Conservation (phyloP, 306 rosid genomes). For the Sophora flavescens region DNA sequence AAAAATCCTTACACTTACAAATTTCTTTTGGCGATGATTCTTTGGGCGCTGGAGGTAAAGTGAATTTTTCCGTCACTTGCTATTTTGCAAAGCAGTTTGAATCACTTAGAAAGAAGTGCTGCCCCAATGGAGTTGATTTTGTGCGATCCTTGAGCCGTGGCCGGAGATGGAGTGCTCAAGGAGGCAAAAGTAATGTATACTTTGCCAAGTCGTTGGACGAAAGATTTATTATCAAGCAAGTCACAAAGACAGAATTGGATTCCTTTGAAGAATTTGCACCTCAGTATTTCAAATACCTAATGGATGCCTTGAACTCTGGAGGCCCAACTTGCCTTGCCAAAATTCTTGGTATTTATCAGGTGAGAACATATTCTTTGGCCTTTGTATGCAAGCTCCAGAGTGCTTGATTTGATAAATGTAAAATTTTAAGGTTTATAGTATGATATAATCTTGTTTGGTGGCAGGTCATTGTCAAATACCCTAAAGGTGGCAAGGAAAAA, state of each 20-base stretch:
- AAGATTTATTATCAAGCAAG: constrained; percentile 92
- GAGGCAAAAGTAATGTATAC: constrained; percentile 98
- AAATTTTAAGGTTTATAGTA: background rate
- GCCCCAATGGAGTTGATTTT: constrained; percentile 84
- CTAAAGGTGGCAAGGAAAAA: constrained; percentile 93
- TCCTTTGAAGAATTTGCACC: constrained; percentile 92
- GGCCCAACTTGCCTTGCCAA: constrained; percentile 99
- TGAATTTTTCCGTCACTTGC: constrained; percentile 91
- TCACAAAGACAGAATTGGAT: constrained; percentile 90
- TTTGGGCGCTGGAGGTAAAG: constrained; percentile 70
- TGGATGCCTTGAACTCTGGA: constrained; percentile 68
- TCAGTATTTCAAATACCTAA: constrained; percentile 85
- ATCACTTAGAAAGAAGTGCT: constrained; percentile 84
- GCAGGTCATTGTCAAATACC: constrained; percentile 83
- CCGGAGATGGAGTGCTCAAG: constrained; percentile 94
- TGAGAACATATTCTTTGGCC: constrained; percentile 43
- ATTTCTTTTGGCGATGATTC: constrained; percentile 83
- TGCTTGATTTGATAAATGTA: background rate
- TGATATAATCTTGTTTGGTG: constrained; percentile 37
- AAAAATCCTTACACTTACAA: constrained; percentile 75
- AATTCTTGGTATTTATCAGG: constrained; percentile 95
- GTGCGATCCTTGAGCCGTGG: constrained; percentile 93
- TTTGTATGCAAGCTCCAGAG: background rate
- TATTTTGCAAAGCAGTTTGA: constrained; percentile 92
- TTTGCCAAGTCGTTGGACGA: constrained; percentile 96